A percentile compares a stretch with the other conserved stretches of the same genome.
Conservation (phyloP, 306 rosid species). For the Luffa aegyptiaca region DNA sequence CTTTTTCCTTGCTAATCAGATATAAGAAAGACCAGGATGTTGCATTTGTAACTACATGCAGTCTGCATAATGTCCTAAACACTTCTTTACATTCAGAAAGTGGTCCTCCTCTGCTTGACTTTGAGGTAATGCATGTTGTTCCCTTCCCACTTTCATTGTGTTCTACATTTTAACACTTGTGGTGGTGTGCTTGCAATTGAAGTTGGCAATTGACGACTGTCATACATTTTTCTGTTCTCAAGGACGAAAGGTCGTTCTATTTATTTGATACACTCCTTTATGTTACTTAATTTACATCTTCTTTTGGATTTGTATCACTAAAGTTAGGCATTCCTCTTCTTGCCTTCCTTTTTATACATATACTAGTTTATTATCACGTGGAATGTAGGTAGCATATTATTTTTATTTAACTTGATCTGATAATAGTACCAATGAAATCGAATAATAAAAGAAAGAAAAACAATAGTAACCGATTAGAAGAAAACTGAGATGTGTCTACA, state of each 20-base stretch:
- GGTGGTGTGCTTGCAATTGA: background rate
- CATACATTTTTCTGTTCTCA: background rate
- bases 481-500: too few relatives aligned
- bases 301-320: background rate
- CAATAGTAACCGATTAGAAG: too few relatives aligned
- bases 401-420: too few relatives aligned
- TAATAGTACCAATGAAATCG: too few relatives aligned
- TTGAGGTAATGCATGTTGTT: constrained; percentile 54
- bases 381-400: too few relatives aligned
- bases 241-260: background rate
- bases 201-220: background rate
- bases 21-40: constrained; percentile 80
- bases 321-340: background rate
- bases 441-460: too few relatives aligned
- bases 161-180: background rate
- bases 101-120: constrained; percentile 96
- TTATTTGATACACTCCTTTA: background rate
- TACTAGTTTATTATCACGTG: too few relatives aligned
- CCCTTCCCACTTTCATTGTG: constrained; percentile 3
- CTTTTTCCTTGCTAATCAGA: constrained; percentile 31
- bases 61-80: constrained; percentile 77
- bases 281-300: background rate
- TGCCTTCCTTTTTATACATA: background rate
- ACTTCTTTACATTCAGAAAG: constrained; percentile 73
- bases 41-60: constrained; percentile 70